Evolutionary conservation across 257 asterid genomes (phyloP), one percentile per base, ranked within the genome.

Genomic region (Salvia rosmarinus): DNA sequence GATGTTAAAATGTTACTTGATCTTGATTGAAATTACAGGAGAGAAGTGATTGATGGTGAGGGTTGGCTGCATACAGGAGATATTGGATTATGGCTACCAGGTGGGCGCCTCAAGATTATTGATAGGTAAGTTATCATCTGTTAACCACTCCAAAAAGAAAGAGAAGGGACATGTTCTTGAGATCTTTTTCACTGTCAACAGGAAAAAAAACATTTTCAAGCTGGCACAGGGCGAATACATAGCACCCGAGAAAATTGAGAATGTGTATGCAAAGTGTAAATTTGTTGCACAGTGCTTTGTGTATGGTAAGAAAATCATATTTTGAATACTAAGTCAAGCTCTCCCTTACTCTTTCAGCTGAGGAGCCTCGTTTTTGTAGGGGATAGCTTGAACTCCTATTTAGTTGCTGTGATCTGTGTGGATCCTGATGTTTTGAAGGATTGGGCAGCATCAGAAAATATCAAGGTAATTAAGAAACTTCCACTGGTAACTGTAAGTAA

Each of bases 31-130:
- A 28, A 54, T 74, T 75, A 73, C 88, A 94, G 99, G 92, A 88
- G 85, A 80, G 97, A 94, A 87, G 97, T 89, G 49, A 57, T 82
- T 10, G 99, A 94, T 61, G 87, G 70, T 56, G 99, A 91, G 0
- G 86, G 87, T 42, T 94, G 99, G 99, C 80, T 94, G 82, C 96
- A 94, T 77, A 89, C 99, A 0, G 99, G 99, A 73, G 99, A 94
- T 85, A 94, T 94, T 71, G 99, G 99, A 64, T 79, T 89, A 72
- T 94, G 99, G 99, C 79, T 89, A 64, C 99, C 95, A 23, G 96
- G 91, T 56, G 99, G 99, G 74, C 95, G 96, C 49, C 85, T 94
- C 78, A 94, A 85, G 84, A 94, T 94, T 37, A 91, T 94, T 72
- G 99, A 94, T 82, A 86, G 99, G 99, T 89, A 78, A 73, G 70